These are phyloP conservation scores for Globisporangium orthogonon DNA, from an alignment of 352 stramenopile genomes.

Conservation along the genomic window DNA sequence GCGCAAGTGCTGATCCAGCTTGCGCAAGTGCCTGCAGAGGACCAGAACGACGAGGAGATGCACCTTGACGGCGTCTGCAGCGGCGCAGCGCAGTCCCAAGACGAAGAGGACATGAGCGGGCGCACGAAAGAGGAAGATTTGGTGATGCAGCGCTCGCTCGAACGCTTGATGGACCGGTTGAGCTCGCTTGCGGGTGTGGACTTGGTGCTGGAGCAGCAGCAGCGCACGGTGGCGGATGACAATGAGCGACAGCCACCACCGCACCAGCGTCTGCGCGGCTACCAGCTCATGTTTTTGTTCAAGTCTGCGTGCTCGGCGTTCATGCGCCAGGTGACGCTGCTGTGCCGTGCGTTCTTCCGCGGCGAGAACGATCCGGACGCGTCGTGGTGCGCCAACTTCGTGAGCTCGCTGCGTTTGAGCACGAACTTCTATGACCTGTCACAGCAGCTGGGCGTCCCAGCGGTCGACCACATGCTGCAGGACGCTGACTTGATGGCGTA, in stretches of 20 bases:
- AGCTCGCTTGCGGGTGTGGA: constrained; percentile 36
- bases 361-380: constrained; percentile 72
- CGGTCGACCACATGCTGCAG: constrained; percentile 43
- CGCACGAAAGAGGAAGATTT: constrained; percentile 24
- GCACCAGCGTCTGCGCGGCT: constrained; percentile 31
- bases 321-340: constrained; percentile 72
- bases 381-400: constrained; percentile 73
- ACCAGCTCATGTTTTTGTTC: constrained; percentile 61
- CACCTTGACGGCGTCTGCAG: constrained; percentile 9
- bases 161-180: constrained; percentile 47
- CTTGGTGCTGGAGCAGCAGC: constrained; percentile 15
- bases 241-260: not conserved
- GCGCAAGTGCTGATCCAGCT: constrained; percentile 71
- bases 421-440: constrained; percentile 74
- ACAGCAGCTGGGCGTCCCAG: constrained; percentile 64
- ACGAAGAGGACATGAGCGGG: constrained; percentile 11
- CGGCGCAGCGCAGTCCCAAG: constrained; percentile 2
- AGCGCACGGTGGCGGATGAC: not conserved
- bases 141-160: constrained; percentile 35
- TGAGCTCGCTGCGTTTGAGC: constrained; percentile 62
- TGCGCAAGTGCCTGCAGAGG: constrained; percentile 42
- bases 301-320: constrained; percentile 67
- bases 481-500: constrained; percentile 49
- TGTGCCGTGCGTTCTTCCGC: constrained; percentile 72
- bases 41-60: constrained; percentile 37